Evolutionary conservation across 1,284 basidiomycete species (phyloP).

Genomic region (Vanrija sp.): DNA sequence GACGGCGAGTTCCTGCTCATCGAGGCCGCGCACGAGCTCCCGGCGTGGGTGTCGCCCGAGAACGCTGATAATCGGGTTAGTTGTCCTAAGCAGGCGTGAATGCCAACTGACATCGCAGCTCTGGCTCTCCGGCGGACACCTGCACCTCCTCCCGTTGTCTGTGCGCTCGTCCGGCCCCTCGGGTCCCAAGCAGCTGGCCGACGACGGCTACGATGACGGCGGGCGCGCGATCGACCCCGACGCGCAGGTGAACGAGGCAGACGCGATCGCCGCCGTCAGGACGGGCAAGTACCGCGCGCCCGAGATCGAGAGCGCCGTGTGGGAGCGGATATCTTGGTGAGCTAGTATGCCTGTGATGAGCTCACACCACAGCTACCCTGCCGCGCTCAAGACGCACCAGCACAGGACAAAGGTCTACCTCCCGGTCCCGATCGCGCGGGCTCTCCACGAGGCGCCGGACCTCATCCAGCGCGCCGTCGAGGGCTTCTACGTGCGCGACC

Average conservation of each 20-base stretch:
- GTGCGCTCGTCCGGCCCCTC: conserved; percentile 64
- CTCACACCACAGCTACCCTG: conserved; percentile 62
- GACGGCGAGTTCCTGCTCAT: conserved; percentile 97
- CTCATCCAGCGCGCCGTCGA: conserved; percentile 82
- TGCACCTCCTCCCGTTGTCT: conserved; percentile 80
- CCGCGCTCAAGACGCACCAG: conserved; percentile 63
- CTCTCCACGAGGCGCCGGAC: conserved; percentile 61
- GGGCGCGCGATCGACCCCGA: conserved; percentile 53
- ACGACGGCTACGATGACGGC: conserved; percentile 54
- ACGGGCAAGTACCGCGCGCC: conserved; percentile 54
- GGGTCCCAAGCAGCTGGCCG: conserved; percentile 54
- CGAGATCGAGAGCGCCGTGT: conserved; percentile 61
- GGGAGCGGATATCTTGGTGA: conserved; percentile 64
- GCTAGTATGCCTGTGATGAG: conserved; percentile 6
- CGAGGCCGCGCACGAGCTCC: conserved; percentile 87
- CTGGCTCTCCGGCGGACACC: conserved; percentile 76
- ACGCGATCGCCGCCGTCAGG: conserved; percentile 63
- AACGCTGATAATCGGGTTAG: conserved; percentile 87
- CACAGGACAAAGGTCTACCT: conserved; percentile 77
- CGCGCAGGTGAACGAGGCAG: conserved; percentile 58
- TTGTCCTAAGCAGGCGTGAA: conserved; percentile 11
- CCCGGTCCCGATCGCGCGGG: conserved; percentile 70
- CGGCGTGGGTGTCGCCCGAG: conserved; percentile 84
- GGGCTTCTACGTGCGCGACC: conserved; percentile 89
- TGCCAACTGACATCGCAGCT: conserved; percentile 55